Conservation (phyloP, 176 grass and related monocot species). For the Stipa capillata region DNA sequence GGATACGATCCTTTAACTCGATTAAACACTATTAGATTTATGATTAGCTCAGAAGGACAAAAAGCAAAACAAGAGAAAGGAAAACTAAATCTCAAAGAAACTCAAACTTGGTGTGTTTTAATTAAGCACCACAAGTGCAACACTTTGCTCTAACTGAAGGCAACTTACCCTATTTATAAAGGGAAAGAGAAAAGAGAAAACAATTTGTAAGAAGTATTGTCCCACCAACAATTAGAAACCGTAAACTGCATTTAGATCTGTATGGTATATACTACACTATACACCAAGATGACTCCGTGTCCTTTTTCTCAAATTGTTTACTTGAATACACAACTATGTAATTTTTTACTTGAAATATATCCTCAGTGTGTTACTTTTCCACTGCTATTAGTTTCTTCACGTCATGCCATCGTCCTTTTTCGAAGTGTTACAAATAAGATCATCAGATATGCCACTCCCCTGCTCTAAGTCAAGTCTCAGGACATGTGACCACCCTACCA, state of each 20-base stretch:
- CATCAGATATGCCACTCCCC: background rate
- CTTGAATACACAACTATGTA: background rate
- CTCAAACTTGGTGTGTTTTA: background rate
- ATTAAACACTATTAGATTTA: background rate
- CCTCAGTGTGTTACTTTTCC: background rate
- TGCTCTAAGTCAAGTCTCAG: background rate
- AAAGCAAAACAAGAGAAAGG: background rate
- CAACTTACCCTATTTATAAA: background rate
- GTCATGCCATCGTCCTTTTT: too few species aligned
- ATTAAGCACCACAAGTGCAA: background rate
- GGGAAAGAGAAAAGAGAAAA: too few species aligned
- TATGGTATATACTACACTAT: background rate
- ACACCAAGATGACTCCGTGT: background rate
- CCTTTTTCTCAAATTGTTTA: background rate
- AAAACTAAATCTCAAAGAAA: background rate
- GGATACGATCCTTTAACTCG: background rate
- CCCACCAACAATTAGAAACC: background rate
- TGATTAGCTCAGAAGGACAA: background rate
- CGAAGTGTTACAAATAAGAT: background rate
- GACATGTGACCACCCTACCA: background rate
- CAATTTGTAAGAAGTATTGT: background rate
- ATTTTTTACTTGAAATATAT: background rate
- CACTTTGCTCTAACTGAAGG: background rate
- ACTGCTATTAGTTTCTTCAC: background rate
- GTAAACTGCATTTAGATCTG: background rate